Base-by-base conservation (phyloP, 352 stramenopile species). In the Globisporangium spiculum region DNA sequence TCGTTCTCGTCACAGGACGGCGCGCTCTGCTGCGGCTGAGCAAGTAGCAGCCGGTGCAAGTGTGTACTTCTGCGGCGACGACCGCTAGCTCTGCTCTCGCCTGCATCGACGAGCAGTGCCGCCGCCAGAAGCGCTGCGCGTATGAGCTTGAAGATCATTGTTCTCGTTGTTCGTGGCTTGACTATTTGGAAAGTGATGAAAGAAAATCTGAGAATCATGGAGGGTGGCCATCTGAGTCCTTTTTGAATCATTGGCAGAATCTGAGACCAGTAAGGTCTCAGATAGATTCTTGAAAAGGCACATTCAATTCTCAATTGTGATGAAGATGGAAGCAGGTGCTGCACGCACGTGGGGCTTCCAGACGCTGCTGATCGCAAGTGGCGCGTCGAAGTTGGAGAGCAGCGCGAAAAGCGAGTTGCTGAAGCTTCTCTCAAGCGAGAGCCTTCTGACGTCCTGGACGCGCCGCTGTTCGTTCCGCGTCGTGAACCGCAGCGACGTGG, bases 261-360 rank as follows among this genome's bases (percentile, higher is more conserved):
- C 32, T 38, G 32, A 38, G 30, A 32, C 4, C 30, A 32, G 30
- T 4, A 32, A 32, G 30, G 30, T 32, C 30, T 32, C 30, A 32
- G 30, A 32, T 32, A 32, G 1, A 32, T 32, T 32, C 30, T 32
- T 26, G 62, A 60, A 67, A 67, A 46, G 62, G 32, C 60, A 57
- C 60, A 50, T 2, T 48, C 20, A n/a, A 7, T 48, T 48, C 20
- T 46, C 4, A 2, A 2, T 50, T n/a, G 18, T 22, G 44, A 10
- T 46, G 30, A 61, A 62, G 50, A 38, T 36, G 12, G 24, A 53
- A 3, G 12, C 10, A 1, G 22, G 52, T 44, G 4, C 38, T 10
- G 32, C 63, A 55, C 36, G 59, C 20, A 14, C 30, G 56, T 89
- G 81, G 83, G 62, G 75, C 30, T 90, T 89, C 73, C 80, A 90